These are phyloP conservation scores for Tuber calosporum DNA, from an alignment of 495 filamentous ascomycete genomes.

Conservation along the genomic window DNA sequence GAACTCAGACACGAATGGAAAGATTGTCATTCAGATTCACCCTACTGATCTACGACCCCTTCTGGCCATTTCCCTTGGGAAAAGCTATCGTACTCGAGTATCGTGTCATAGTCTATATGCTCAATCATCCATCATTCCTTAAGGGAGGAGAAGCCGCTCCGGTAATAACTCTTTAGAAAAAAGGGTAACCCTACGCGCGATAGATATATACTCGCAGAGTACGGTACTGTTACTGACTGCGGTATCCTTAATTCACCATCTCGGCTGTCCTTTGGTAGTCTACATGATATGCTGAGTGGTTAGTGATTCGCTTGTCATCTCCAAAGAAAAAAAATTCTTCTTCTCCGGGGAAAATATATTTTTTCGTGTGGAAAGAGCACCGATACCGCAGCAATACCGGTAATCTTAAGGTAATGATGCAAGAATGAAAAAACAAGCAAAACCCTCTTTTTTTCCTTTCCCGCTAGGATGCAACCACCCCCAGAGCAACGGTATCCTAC, in stretches of 20 bases:
- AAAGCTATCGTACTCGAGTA: too few relatives aligned
- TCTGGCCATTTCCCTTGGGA: background rate
- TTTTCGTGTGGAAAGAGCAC: background rate
- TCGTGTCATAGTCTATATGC: too few relatives aligned
- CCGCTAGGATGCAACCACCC: background rate
- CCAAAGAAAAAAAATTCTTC: background rate
- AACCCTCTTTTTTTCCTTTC: background rate
- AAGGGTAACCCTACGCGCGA: constrained; percentile 30
- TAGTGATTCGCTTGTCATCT: background rate
- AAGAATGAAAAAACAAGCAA: background rate
- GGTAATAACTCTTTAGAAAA: constrained; percentile 14
- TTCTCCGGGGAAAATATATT: too few relatives aligned
- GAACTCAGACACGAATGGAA: background rate
- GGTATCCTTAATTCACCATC: constrained; percentile 19
- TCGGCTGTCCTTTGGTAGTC: too few relatives aligned
- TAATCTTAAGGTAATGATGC: background rate
- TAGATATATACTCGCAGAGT: too few relatives aligned
- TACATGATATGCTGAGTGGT: background rate
- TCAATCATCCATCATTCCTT: constrained; percentile 12
- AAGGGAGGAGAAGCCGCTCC: constrained; percentile 10
- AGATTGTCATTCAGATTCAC: background rate
- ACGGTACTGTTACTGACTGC: constrained; percentile 8
- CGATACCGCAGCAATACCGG: background rate
- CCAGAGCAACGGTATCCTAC: background rate
- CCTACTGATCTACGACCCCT: background rate